Evolutionary conservation across 129 eudicot species (phyloP), one percentile per base, ranked within the genome.

Genomic region (Chrysanthemum makinoi): DNA sequence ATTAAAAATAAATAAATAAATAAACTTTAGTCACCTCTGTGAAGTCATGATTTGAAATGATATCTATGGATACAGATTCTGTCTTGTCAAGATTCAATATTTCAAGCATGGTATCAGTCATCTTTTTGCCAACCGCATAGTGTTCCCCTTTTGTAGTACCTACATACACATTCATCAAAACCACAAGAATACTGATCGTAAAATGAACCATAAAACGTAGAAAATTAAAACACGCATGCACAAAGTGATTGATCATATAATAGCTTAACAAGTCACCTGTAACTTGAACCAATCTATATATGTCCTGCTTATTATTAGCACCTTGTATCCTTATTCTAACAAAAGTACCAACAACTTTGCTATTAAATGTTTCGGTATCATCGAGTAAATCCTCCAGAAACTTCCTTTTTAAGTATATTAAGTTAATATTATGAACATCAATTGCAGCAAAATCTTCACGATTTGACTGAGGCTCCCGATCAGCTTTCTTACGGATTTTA

Each of bases 371-470:
- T 53, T 90, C 99, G 62, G 67, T 20, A 80, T 95, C 96, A 55
- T 86, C 91, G 51, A 95, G 89, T 69, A 95, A 81, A 80, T 89
- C 96, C 80, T 95, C 97, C 81, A 86, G 82, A 84, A 95, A 83
- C 87, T 88, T 88, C 55, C 97, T 75, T 52, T 86, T 84, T 53
- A 95, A 50, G 74, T 84, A 95, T 73, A 90, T 95, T 75, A 90
- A 83, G 72, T 75, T 82, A 63, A 95, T 88, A 70, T 95, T 95
- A 68, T 95, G 97, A 18, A 72, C 83, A 84, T 95, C 95, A 49
- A 95, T 90, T 12, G 99, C 99, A 20, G 97, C 99, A 80, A 88
- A 95, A 78, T 90, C 99, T 46, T 86, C 91, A 75, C 87, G 86
- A 71, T 95, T 90, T 30, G 84, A 95, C 72, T 84, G 99, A 62